Evolutionary conservation across 2,329 filamentous ascomycete species (phyloP), one percentile per base, ranked within the genome.

Genomic region (Fusarium sp.): DNA sequence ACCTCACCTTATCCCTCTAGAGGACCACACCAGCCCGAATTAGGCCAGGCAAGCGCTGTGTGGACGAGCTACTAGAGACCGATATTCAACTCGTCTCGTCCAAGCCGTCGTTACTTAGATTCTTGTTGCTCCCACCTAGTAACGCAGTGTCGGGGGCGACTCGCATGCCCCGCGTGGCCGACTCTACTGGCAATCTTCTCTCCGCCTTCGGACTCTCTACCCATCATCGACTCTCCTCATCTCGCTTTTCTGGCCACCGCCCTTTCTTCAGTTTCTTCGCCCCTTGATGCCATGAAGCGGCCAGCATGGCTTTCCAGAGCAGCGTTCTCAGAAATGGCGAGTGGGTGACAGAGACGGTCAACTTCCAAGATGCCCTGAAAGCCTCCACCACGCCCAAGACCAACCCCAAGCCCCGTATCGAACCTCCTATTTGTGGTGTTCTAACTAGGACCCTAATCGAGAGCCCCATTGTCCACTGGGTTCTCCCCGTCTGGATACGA

Each of bases 401-500:
- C 47, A 64, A 78, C 7, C 76, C 79, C 35, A 80, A 77, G 22
- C 81, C 77, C 35, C 79, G 72, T 60, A 78, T 82, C 78, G 65
- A 83, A 60, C 83, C 85, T 34, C 90, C 92, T 7, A 83, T 82
- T 22, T 89, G 92, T 69, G 96, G 94, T 5, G 79, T 98, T 35
- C 86, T 98, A 54, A 94, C 94, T 1, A 91, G 89, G 78, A 98
- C 95, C 0, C 81, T 97, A 34, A 86, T 96, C 60, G 89, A 91
- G 62, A 97, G 93, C 72, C 93, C 95, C 2, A 85, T 93, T 38
- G 88, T 93, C 65, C 92, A 92, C 79, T 93, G 89, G 85, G 92
- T 98, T 50, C 85, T 98, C 16, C 93, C 95, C 14, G 94, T 92
- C n/a, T 90, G 92, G 69, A 86, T 98, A 68, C 89, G 95, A 67